These are phyloP conservation scores for Kluyveromyces siamensis DNA, from an alignment of 805 yeast species.

Conservation along the genomic window DNA sequence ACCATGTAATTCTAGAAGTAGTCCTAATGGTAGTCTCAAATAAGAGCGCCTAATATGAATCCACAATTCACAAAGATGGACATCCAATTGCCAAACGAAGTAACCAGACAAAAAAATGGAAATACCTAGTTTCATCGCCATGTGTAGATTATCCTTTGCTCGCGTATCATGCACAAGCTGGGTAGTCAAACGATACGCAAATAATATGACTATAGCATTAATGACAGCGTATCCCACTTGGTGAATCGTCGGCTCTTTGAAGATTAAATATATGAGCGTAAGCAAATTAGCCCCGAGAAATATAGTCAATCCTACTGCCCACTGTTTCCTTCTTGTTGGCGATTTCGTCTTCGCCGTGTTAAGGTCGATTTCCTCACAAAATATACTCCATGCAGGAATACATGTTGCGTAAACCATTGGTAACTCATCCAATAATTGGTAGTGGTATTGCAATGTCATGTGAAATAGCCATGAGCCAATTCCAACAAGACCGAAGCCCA, in stretches of 20 bases:
- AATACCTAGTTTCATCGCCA: slow-evolving; percentile 52
- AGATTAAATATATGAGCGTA: slow-evolving; percentile 49
- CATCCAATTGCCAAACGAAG: slow-evolving; percentile 82
- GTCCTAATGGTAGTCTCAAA: slow-evolving; percentile 75
- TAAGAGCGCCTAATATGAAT: slow-evolving; percentile 48
- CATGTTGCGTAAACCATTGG: slow-evolving; percentile 99
- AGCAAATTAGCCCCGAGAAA: slow-evolving; percentile 11
- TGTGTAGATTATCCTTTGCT: slow-evolving; percentile 42
- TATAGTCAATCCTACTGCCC: slow-evolving; percentile 7
- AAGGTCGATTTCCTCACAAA: slow-evolving; percentile 42
- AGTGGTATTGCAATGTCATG: slow-evolving; percentile 87
- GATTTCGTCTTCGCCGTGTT: slow-evolving; percentile 13
- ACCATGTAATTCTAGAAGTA: slow-evolving; percentile 83
- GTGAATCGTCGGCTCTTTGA: slow-evolving; percentile 79
- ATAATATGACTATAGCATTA: slow-evolving; percentile 62
- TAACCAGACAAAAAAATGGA: slow-evolving; percentile 64
- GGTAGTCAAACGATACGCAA: slow-evolving; percentile 45
- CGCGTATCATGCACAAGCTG: slow-evolving; percentile 41
- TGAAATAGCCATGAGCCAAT: slow-evolving; percentile 93
- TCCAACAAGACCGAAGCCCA: slow-evolving; percentile 86
- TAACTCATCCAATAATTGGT: slow-evolving; percentile 85
- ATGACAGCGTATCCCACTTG: slow-evolving; percentile 76
- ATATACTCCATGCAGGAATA: slow-evolving; percentile 81
- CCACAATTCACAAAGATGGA: slow-evolving; percentile 60
- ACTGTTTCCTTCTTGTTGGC: slow-evolving; percentile 4